A percentile compares a stretch with the other conserved stretches of the same genome.
These are phyloP conservation scores for Pichia sporocuriosa DNA, from an alignment of 805 yeast species.

Conservation along the genomic window DNA sequence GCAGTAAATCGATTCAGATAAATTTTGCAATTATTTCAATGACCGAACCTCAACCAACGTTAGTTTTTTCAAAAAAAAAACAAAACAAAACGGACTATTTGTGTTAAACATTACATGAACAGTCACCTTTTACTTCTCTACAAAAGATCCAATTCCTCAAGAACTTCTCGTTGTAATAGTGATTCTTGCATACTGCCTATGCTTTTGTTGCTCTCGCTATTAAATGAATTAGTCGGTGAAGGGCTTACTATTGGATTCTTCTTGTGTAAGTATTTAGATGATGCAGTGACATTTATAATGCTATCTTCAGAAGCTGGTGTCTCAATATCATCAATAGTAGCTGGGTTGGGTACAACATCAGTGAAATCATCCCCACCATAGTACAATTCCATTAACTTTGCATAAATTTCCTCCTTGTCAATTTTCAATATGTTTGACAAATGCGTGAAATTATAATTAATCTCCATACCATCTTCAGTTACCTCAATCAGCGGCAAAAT, in stretches of 20 bases:
- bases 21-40: too few relatives aligned
- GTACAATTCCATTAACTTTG: conserved; percentile 23
- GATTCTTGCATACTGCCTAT: conserved; percentile 24
- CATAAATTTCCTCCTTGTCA: conserved; percentile 15
- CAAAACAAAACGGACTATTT: too few relatives aligned
- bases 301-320: conserved; percentile 9
- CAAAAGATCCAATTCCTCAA: too few relatives aligned
- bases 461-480: conserved; percentile 15
- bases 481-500: conserved; percentile 13
- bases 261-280: conserved; percentile 23
- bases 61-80: too few relatives aligned
- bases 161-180: conserved; percentile 24
- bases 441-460: conserved; percentile 19
- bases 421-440: conserved; percentile 13
- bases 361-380: conserved; percentile 1
- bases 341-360: conserved; percentile 1
- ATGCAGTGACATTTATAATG: conserved; percentile 19
- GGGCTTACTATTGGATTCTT: background rate
- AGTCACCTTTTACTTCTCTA: background rate
- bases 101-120: too few relatives aligned
- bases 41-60: too few relatives aligned
- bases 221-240: background rate
- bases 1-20: too few relatives aligned
- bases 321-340: too few relatives aligned
- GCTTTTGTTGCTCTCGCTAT: background rate